Percentiles rank a stretch among this genome's conserved stretches.
These are phyloP conservation scores for Cyberlindnera suaveolens DNA, from an alignment of 805 yeast species.

Conservation along the genomic window DNA sequence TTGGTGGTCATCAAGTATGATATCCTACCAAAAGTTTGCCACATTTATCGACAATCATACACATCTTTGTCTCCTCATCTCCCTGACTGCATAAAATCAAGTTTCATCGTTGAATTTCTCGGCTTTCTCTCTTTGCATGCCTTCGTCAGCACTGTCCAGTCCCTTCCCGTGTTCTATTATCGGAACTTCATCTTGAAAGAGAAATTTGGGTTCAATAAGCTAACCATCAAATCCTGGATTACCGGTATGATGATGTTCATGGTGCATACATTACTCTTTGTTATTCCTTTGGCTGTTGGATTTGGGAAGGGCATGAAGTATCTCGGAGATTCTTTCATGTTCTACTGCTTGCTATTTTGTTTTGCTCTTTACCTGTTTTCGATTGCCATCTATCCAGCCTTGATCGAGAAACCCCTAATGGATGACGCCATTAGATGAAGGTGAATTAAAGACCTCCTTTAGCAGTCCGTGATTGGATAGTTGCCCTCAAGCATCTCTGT, in stretches of 20 bases:
- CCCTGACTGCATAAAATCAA: constrained; percentile 34
- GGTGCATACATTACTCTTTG: constrained; percentile 48
- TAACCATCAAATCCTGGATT: constrained; percentile 68
- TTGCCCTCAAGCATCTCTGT: constrained; percentile 63
- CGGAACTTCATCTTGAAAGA: constrained; percentile 86
- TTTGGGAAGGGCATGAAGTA: constrained; percentile 76
- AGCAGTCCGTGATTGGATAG: constrained; percentile 27
- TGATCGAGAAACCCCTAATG: constrained; percentile 47
- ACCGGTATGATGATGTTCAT: constrained; percentile 62
- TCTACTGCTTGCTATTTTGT: constrained; percentile 76
- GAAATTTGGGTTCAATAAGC: constrained; percentile 87
- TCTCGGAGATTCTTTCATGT: constrained; percentile 76
- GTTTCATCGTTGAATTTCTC: constrained; percentile 67
- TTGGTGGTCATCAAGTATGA: constrained; percentile 53
- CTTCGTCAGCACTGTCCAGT: constrained; percentile 42
- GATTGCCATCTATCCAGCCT: constrained; percentile 73
- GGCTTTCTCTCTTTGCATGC: constrained; percentile 51
- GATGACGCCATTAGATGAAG: neutral
- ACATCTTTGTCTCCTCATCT: constrained; percentile 20
- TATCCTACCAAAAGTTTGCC: constrained; percentile 61
- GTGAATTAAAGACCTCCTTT: neutral
- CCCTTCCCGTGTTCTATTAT: constrained; percentile 69
- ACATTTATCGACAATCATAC: constrained; percentile 35
- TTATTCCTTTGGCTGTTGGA: constrained; percentile 66
- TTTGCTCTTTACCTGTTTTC: constrained; percentile 67